phyloP scores from a whole-genome alignment of 2,329 filamentous ascomycete genomes.

The Teratosphaeria destructans region DNA sequence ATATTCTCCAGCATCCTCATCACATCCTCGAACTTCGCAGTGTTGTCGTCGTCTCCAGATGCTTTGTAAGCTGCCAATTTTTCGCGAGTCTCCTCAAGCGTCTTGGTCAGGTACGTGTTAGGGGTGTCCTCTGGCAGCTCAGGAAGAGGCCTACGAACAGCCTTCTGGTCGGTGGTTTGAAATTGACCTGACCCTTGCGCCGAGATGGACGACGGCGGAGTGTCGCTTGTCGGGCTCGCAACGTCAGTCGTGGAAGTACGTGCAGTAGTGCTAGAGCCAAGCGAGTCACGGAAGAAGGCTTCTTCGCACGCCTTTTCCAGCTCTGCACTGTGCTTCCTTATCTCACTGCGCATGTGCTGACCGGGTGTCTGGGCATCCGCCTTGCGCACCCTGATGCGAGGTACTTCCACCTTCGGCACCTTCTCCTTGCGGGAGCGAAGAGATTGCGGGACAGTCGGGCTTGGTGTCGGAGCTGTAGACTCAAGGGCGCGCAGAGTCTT shows the following conservation, averaged over 20 bases:
- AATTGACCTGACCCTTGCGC: conserved; percentile 15
- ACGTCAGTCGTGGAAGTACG: conserved; percentile 29
- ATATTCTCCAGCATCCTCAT: conserved; percentile 37
- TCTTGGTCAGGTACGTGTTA: conserved; percentile 43
- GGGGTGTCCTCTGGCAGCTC: conserved; percentile 37
- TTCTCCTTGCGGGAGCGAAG: conserved; percentile 28
- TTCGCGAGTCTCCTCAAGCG: conserved; percentile 48
- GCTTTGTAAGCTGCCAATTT: conserved; percentile 44
- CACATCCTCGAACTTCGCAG: conserved; percentile 48
- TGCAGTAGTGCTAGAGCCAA: conserved; percentile 42
- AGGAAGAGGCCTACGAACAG: conserved; percentile 33
- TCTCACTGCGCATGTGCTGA: conserved; percentile 60
- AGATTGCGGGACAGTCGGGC: conserved; percentile 22
- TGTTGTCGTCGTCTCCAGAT: conserved; percentile 32
- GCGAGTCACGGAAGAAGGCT: conserved; percentile 66
- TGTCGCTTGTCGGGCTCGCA: conserved; percentile 32
- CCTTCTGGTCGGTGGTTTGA: conserved; percentile 12
- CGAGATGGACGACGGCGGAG: conserved; percentile 43
- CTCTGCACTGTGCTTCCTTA: conserved; percentile 72
- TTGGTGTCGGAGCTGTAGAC: conserved; percentile 14
- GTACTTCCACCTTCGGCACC: conserved; percentile 14
- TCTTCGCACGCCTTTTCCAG: conserved; percentile 86
- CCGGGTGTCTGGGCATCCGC: conserved; percentile 30
- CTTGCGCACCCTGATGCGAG: conserved; percentile 27
- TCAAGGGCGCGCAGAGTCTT: conserved; percentile 9